Evolutionary conservation across 495 filamentous ascomycete genomes (phyloP).

Genomic region (Aspergillus conjunctus): DNA sequence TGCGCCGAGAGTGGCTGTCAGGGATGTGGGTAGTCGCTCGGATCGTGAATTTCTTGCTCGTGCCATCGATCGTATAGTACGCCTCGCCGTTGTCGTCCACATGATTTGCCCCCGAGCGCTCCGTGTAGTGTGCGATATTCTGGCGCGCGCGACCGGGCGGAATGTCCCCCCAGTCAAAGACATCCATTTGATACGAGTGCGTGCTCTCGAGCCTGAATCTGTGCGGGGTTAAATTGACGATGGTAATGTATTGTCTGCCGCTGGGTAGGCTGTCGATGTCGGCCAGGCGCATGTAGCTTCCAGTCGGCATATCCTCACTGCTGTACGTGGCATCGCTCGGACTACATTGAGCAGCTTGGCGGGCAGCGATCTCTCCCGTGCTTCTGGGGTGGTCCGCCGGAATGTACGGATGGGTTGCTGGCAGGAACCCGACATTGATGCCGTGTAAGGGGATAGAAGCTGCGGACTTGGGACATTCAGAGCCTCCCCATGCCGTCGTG

Average conservation of each 20-base stretch:
- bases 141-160: constrained; percentile 15
- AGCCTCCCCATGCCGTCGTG: not conserved
- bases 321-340: constrained; percentile 14
- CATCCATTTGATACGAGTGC: constrained; percentile 20
- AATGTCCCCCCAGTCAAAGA: constrained; percentile 19
- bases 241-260: constrained; percentile 16
- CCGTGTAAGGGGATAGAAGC: not conserved
- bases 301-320: constrained; percentile 11
- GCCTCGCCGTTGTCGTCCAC: constrained; percentile 17
- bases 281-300: constrained; percentile 7
- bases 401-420: not conserved
- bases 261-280: constrained; percentile 5
- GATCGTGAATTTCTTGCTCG: constrained; percentile 12
- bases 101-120: not conserved
- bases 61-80: constrained; percentile 17
- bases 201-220: constrained; percentile 17
- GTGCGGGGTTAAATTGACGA: constrained; percentile 18
- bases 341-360: constrained; percentile 1
- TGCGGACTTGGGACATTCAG: not conserved
- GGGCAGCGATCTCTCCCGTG: not conserved
- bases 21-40: constrained; percentile 20
- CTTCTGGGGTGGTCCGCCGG: no score
- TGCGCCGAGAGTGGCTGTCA: constrained; percentile 14
- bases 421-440: not conserved
- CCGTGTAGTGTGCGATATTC: constrained; percentile 16